phyloP scores from a whole-genome alignment of 169 alveolate species.

The Perkinsus marinus region DNA sequence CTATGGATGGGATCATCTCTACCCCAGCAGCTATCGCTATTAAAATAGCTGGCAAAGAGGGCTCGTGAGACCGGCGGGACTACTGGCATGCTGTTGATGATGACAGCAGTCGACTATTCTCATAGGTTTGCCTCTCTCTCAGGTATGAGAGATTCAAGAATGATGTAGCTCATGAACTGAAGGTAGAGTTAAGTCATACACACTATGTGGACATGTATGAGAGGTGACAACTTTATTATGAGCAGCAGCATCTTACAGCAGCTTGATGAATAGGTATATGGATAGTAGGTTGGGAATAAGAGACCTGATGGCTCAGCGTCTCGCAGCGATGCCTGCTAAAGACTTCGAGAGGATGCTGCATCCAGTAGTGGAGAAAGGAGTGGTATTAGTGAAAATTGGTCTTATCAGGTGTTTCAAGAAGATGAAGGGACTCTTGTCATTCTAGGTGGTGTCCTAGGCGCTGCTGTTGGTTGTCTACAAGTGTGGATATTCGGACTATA shows the following conservation, averaged over 20 bases:
- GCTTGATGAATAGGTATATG: background rate
- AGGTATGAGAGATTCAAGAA: background rate
- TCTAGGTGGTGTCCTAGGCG: constrained; percentile 1
- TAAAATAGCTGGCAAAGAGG: background rate
- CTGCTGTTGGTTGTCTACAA: background rate
- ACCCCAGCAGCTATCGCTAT: background rate
- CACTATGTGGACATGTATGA: background rate
- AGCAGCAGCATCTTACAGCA: background rate
- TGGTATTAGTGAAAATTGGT: background rate
- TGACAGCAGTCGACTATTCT: no score
- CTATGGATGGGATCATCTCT: background rate
- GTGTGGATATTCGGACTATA: background rate
- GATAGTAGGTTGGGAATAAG: background rate
- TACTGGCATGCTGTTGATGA: background rate
- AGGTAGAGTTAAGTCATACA: background rate
- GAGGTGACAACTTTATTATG: background rate
- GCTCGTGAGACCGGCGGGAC: background rate
- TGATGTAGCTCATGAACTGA: background rate
- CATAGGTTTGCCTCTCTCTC: no score
- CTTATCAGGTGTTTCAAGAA: background rate
- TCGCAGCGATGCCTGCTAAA: background rate
- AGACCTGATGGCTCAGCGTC: background rate
- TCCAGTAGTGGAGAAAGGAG: background rate
- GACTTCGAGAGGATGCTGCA: constrained; percentile 7
- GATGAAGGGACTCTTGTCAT: background rate